These are phyloP conservation scores for Trichaptum fuscoviolaceum DNA, from an alignment of 768 basidiomycete species.

Conservation along the genomic window DNA sequence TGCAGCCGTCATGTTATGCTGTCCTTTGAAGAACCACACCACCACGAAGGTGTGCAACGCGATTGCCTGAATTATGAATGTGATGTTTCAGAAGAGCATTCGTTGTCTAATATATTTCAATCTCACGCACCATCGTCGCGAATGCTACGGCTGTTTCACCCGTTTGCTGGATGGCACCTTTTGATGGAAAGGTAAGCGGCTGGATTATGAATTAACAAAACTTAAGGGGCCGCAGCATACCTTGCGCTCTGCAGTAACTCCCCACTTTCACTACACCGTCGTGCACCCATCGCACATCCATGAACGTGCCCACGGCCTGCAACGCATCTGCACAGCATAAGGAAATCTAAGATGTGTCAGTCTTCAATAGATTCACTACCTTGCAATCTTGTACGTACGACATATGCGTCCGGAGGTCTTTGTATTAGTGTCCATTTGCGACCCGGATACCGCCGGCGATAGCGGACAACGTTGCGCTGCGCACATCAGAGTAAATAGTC, in stretches of 20 bases:
- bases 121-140: constrained; percentile 32
- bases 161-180: constrained; percentile 34
- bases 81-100: background rate
- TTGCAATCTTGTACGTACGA: constrained; percentile 23
- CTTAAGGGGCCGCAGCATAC: constrained; percentile 14
- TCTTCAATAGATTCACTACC: background rate
- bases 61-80: constrained; percentile 24
- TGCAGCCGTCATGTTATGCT: constrained; percentile 22
- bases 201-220: background rate
- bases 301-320: constrained; percentile 33
- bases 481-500: background rate
- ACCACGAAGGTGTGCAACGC: constrained; percentile 37
- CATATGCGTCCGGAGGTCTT: constrained; percentile 35
- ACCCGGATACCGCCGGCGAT: constrained; percentile 17
- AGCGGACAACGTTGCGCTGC: constrained; percentile 26
- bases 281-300: constrained; percentile 33
- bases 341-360: constrained; percentile 15
- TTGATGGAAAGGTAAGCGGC: background rate
- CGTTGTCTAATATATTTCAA: background rate
- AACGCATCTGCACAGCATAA: constrained; percentile 28
- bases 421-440: constrained; percentile 23
- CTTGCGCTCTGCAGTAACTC: constrained; percentile 33
- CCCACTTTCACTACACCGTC: constrained; percentile 29
- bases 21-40: constrained; percentile 30
- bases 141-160: constrained; percentile 39